Conservation (phyloP, 1,284 basidiomycete genomes). For the Sanghuangporus weigelae region DNA sequence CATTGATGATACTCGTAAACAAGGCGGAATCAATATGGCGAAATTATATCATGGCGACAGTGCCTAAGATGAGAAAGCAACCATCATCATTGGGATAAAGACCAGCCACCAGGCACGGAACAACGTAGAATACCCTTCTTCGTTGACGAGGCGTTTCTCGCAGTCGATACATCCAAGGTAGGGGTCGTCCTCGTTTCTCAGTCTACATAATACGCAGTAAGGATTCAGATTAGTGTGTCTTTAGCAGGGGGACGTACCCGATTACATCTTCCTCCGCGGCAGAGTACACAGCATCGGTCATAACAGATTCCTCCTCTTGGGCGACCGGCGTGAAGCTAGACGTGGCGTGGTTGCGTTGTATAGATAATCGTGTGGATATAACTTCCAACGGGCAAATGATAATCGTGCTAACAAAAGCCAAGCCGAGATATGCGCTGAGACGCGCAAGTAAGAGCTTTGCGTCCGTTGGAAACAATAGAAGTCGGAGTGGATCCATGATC, state of each 20-base stretch:
- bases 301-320: conserved; percentile 67
- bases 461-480: conserved; percentile 52
- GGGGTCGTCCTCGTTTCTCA: conserved; percentile 83
- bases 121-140: conserved; percentile 75
- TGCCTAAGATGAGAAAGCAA: neutral
- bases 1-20: no score
- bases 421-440: conserved; percentile 54
- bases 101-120: conserved; percentile 73
- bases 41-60: neutral
- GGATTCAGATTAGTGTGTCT: neutral
- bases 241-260: conserved; percentile 42
- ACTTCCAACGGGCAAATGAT: conserved; percentile 82
- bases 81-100: conserved; percentile 1
- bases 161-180: conserved; percentile 78
- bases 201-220: conserved; percentile 31
- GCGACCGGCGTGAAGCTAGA: conserved; percentile 66
- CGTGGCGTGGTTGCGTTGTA: conserved; percentile 79
- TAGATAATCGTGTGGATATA: conserved; percentile 71
- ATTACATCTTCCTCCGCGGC: conserved; percentile 86
- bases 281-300: conserved; percentile 64
- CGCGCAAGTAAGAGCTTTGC: conserved; percentile 26
- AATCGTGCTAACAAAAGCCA: conserved; percentile 55
- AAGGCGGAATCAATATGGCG: no score
- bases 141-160: conserved; percentile 72
- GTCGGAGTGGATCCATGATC: conserved; percentile 61